Base-by-base conservation (phyloP, 116 monocot genomes). In the Thalassia testudinum region DNA sequence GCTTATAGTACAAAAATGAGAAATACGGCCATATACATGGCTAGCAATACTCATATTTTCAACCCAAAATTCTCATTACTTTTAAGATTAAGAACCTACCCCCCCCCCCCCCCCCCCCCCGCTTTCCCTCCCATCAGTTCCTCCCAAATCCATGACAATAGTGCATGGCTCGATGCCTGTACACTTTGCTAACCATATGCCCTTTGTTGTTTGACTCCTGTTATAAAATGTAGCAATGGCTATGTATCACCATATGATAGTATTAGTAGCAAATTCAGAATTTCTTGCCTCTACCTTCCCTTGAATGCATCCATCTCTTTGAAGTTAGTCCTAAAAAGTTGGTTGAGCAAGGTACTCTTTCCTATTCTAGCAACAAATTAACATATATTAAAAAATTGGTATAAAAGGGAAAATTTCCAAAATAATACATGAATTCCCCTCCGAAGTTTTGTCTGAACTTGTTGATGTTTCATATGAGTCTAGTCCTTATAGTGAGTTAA, bases 71-170 rank as follows among this genome's bases (percentile, higher is more conserved):
- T n/a, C n/a, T n/a, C n/a, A n/a, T n/a, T n/a, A n/a, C n/a, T n/a
- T n/a, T n/a, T n/a, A n/a, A n/a, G n/a, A n/a, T n/a, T n/a, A n/a
- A n/a, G n/a, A n/a, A n/a, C n/a, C n/a, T n/a, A n/a, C 92, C 92
- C 86, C 83, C 69, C 92, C 92, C 64, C n/a, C n/a, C n/a, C n/a
- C n/a, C n/a, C n/a, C 92, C 92, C 87, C 83, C 69, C 92, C 92
- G 64, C 87, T 66, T 62, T 87, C 92, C 50, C 92, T 77, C 24
- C 87, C 92, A 83, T 87, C 83, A 37, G 78, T 83, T 12, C 92
- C 87, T 68, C 87, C 87, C 54, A 93, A 73, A 60, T 93, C 92
- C 83, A 87, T 73, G 37, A 83, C 87, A 42, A 80, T 52, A 21
- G 87, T 93, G 54, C 64, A 83, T 43, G 92, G 92, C 45, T 87